Evolutionary conservation across 2,329 filamentous ascomycete genomes (phyloP).

Genomic region (Monilinia vaccinii-corymbosi): DNA sequence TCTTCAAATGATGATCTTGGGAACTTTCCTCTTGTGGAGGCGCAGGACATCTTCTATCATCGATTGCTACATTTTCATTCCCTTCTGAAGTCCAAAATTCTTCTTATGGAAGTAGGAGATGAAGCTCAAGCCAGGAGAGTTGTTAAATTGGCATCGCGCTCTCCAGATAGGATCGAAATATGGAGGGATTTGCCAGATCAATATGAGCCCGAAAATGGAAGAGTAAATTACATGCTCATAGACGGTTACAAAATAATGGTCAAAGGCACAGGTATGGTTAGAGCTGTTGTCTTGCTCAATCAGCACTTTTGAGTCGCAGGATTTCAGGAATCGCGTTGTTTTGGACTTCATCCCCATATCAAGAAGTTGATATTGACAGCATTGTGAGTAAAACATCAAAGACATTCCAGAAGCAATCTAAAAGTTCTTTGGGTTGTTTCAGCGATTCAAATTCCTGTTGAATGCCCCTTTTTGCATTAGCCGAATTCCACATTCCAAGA

Average conservation of each 20-base stretch:
- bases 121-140: slow-evolving; percentile 58
- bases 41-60: slow-evolving; percentile 51
- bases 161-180: slow-evolving; percentile 42
- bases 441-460: neutral
- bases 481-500: neutral
- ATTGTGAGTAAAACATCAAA: neutral
- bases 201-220: neutral
- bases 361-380: neutral
- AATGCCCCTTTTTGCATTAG: neutral
- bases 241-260: slow-evolving; percentile 4
- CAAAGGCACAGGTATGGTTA: slow-evolving; percentile 18
- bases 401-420: neutral
- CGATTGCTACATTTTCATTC: slow-evolving; percentile 45
- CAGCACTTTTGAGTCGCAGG: neutral
- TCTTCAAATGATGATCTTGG: neutral
- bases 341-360: neutral
- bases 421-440: neutral
- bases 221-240: neutral
- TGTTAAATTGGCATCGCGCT: slow-evolving; percentile 36
- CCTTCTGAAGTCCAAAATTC: slow-evolving; percentile 40
- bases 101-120: slow-evolving; percentile 66
- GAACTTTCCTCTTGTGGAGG: neutral
- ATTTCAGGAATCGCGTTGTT: neutral
- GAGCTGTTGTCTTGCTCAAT: slow-evolving; percentile 10
- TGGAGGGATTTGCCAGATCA: slow-evolving; percentile 60